Evolutionary conservation across 2,329 filamentous ascomycete genomes (phyloP).

Genomic region (Alternaria dauci): DNA sequence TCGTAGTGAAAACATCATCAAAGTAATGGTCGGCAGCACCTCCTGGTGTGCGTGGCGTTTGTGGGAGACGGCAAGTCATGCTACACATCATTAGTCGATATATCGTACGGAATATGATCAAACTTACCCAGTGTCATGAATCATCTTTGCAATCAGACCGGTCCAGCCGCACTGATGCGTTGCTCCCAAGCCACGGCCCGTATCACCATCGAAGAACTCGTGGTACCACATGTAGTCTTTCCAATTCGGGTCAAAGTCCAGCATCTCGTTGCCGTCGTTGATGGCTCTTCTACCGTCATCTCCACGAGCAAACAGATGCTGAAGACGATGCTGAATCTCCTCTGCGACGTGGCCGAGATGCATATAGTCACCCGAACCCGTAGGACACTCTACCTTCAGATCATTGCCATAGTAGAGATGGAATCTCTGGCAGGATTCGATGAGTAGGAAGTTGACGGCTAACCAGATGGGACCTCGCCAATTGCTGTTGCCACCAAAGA

Average conservation of each 20-base stretch:
- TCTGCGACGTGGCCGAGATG: constrained; percentile 94
- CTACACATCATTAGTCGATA: constrained; percentile 54
- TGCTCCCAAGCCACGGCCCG: constrained; percentile 85
- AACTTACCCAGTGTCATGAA: constrained; percentile 92
- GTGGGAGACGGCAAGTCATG: constrained; percentile 61
- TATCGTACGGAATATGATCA: background rate
- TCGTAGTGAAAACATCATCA: constrained; percentile 80
- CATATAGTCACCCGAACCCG: constrained; percentile 92
- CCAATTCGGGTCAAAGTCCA: constrained; percentile 94
- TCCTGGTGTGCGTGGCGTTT: constrained; percentile 88
- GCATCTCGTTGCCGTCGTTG: constrained; percentile 82
- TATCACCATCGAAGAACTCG: constrained; percentile 96
- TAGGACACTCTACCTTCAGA: constrained; percentile 91
- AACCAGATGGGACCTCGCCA: constrained; percentile 96
- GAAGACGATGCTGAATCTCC: constrained; percentile 91
- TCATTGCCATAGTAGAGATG: constrained; percentile 94
- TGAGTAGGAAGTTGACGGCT: constrained; percentile 92
- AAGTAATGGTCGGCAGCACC: constrained; percentile 92
- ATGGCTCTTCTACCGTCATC: constrained; percentile 88
- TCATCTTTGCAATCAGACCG: constrained; percentile 93
- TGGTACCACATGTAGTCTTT: constrained; percentile 95
- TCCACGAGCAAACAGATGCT: constrained; percentile 86
- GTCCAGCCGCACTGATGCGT: constrained; percentile 98
- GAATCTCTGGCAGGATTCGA: constrained; percentile 94
- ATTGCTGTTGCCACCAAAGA: constrained; percentile 98